Base-by-base conservation (phyloP, 2,329 filamentous ascomycete species). In the Tolypocladium tropicale region DNA sequence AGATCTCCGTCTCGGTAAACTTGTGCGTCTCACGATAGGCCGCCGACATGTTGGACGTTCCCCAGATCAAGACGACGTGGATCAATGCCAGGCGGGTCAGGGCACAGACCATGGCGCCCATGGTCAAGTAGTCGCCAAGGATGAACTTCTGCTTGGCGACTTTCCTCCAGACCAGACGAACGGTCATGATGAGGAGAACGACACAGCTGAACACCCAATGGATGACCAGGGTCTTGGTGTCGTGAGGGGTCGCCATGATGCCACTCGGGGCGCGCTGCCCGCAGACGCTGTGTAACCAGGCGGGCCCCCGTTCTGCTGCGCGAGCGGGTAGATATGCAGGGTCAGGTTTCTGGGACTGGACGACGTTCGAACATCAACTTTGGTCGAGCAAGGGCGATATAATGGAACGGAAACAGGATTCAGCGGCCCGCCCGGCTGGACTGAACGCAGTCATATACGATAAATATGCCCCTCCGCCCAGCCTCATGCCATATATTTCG, bases 31-130 rank as follows among this genome's bases (percentile, higher is more conserved):
- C 9, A 18, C 67, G 63, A 41, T 61, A 55, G 12, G 55, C 56
- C 10, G 51, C 33, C 6, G 68, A 54, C 53, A 72, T 64, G 55
- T 70, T 72, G 61, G 66, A 70, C 6, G 66, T 72, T 36, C 69
- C 69, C 69, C 70, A 72, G 36, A 66, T 63, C 43, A 71, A 56
- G 50, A 71, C 68, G 21, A 72, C 66, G 53, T 70, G 66, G 32
- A 70, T 66, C 18, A 72, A 54, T 5, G 60, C 64, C 5, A 66
- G 53, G 7, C 65, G 57, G 1, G 59, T 57, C 41, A 67, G 28
- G 10, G 57, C 62, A 50, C 63, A 70, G 43, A 75, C 30, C 56
- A 72, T 73, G 10, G 70, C 68, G 55, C 73, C 75, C 71, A 77
- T 73, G 33, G 60, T 64, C 54, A 64, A 53, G 52, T 57, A 66